Evolutionary conservation across 371 early-diverging fungal genomes (phyloP).

Genomic region (Mucor piriformis): DNA sequence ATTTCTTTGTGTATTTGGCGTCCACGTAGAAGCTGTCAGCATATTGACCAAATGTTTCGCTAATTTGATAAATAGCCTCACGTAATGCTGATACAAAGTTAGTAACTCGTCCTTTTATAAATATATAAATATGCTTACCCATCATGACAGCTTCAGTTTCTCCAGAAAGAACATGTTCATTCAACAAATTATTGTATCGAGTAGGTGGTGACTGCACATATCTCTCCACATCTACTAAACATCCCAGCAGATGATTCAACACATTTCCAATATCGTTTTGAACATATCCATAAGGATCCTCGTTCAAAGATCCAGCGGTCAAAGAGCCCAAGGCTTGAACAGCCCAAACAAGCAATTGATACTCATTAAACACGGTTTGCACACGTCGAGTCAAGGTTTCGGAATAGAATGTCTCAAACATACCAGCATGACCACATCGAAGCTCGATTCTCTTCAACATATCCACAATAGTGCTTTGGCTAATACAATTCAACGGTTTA

Average conservation of each 20-base stretch:
- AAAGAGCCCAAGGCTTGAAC: conserved; percentile 55
- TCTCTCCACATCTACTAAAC: conserved; percentile 41
- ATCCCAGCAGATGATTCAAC: conserved; percentile 49
- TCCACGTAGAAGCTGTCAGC: conserved; percentile 38
- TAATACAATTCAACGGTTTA: not conserved
- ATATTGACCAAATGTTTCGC: conserved; percentile 42
- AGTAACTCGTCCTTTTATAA: not conserved
- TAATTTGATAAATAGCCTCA: conserved; percentile 58
- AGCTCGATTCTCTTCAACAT: conserved; percentile 15
- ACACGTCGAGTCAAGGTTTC: conserved; percentile 37
- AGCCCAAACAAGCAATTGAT: conserved; percentile 49
- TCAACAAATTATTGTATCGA: conserved; percentile 21
- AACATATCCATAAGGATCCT: conserved; percentile 59
- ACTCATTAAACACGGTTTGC: conserved; percentile 44
- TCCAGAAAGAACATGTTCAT: conserved; percentile 16
- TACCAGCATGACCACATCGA: not conserved
- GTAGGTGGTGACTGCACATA: conserved; percentile 39
- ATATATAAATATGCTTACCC: conserved; percentile 17
- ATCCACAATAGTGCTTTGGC: not conserved
- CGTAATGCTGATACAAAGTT: conserved; percentile 37
- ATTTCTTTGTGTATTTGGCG: conserved; percentile 37
- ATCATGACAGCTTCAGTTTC: conserved; percentile 34
- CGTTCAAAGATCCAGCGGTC: conserved; percentile 49
- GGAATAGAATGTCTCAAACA: conserved; percentile 15
- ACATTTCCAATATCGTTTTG: conserved; percentile 55